A percentile compares a stretch with the other conserved stretches of the same genome.
Conservation (phyloP, 352 stramenopile genomes). For the Lagenidium giganteum region DNA sequence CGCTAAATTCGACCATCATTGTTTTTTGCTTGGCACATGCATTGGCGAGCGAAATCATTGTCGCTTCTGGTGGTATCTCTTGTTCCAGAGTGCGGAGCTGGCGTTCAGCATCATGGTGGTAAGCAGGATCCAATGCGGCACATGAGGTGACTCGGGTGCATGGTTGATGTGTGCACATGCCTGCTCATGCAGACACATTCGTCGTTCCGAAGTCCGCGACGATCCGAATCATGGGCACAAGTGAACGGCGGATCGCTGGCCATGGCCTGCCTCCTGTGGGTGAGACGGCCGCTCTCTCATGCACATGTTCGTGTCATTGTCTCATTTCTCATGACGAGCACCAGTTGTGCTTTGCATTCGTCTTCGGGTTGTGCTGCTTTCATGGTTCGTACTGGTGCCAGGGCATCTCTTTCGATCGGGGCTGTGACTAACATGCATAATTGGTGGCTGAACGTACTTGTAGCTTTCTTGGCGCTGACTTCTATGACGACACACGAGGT, state of each 20-base stretch:
- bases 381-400: too few relatives aligned
- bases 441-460: not conserved
- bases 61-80: slow-evolving; percentile 75
- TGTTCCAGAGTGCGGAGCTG: slow-evolving; percentile 30
- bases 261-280: slow-evolving; percentile 19
- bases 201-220: slow-evolving; percentile 1
- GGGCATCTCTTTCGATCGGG: not conserved
- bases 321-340: too few relatives aligned
- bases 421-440: not conserved
- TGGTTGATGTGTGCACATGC: not conserved
- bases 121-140: too few relatives aligned
- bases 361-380: slow-evolving; percentile 16
- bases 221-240: slow-evolving; percentile 17
- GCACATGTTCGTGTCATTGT: slow-evolving; percentile 2
- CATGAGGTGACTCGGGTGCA: not conserved
- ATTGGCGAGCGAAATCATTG: slow-evolving; percentile 89
- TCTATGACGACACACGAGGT: slow-evolving; percentile 77
- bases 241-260: slow-evolving; percentile 16
- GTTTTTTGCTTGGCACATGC: slow-evolving; percentile 79
- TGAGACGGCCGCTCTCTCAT: too few relatives aligned
- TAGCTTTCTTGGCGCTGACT: slow-evolving; percentile 43
- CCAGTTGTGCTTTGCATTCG: too few relatives aligned
- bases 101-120: slow-evolving; percentile 22
- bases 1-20: slow-evolving; percentile 92
- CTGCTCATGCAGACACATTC: slow-evolving; percentile 11